Percentiles rank a stretch among this genome's conserved stretches.
These are phyloP conservation scores for Phlebiopsis gigantea DNA, from an alignment of 768 basidiomycete genomes.

Conservation along the genomic window DNA sequence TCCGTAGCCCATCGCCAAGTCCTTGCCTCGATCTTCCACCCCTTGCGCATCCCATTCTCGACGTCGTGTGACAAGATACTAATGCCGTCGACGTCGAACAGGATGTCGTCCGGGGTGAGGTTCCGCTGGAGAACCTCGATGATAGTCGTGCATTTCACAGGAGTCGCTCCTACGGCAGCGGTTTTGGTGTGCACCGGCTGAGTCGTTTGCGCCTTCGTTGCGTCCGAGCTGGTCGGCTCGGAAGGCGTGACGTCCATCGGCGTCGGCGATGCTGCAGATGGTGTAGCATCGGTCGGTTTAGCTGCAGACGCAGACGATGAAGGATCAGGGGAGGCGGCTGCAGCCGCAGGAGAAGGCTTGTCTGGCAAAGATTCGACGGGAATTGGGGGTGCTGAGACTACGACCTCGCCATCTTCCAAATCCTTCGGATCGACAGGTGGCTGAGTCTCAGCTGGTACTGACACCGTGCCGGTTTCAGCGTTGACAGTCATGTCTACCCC, in stretches of 20 bases:
- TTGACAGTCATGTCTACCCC: no score
- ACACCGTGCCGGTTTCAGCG: no score
- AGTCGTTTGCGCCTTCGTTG: background rate
- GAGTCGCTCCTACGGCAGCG: background rate
- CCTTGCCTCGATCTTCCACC: slow-evolving; percentile 28
- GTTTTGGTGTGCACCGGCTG: background rate
- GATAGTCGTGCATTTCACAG: background rate
- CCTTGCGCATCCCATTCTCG: slow-evolving; percentile 21
- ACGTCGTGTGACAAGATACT: slow-evolving; percentile 22
- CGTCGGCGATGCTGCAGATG: no score
- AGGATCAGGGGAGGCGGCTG: no score
- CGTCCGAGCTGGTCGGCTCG: background rate
- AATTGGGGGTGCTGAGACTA: no score
- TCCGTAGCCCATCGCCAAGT: slow-evolving; percentile 24
- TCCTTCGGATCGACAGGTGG: no score
- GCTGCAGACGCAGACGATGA: background rate
- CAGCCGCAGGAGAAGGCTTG: no score
- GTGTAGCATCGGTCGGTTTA: background rate
- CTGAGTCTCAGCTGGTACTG: no score
- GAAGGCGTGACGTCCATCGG: background rate
- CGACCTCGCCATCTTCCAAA: no score
- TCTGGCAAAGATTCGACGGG: no score
- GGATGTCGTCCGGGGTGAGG: slow-evolving; percentile 21
- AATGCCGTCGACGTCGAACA: slow-evolving; percentile 25
- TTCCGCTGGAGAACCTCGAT: slow-evolving; percentile 21